phyloP scores from a whole-genome alignment of 306 rosid species.

The Rosa lucieae region DNA sequence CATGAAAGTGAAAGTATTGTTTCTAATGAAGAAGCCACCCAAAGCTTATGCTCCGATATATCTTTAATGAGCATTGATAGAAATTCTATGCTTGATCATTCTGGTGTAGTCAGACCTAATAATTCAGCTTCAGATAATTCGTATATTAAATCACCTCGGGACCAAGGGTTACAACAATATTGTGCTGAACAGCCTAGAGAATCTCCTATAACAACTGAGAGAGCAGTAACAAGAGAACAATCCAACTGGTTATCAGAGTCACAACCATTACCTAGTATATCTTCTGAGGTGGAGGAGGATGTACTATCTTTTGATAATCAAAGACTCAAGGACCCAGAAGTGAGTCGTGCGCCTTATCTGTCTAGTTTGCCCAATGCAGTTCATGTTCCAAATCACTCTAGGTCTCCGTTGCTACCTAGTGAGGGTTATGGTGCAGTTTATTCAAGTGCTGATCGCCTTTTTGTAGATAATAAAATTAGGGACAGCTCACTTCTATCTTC shows the following conservation, averaged over 20 bases:
- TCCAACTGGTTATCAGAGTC: constrained; percentile 48
- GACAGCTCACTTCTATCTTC: constrained; percentile 40
- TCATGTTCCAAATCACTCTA: constrained; percentile 37
- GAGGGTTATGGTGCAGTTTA: constrained; percentile 35
- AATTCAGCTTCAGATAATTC: constrained; percentile 41
- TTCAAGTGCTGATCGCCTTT: constrained; percentile 41
- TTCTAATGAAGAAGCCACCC: constrained; percentile 42
- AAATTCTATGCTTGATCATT: constrained; percentile 35
- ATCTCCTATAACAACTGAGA: constrained; percentile 32
- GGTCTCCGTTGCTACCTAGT: constrained; percentile 38
- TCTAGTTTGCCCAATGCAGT: constrained; percentile 40
- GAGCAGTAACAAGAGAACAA: constrained; percentile 41
- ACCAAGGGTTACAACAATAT: constrained; percentile 40
- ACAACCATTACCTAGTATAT: constrained; percentile 31
- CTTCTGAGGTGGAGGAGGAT: constrained; percentile 72
- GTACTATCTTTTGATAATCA: constrained; percentile 64
- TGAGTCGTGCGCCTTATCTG: constrained; percentile 48
- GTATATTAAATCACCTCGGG: constrained; percentile 33
- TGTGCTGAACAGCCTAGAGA: constrained; percentile 43
- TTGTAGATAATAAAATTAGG: constrained; percentile 39
- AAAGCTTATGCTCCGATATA: constrained; percentile 49
- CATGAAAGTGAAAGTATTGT: constrained; percentile 35
- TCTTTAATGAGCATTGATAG: constrained; percentile 45
- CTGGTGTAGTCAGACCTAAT: constrained; percentile 35
- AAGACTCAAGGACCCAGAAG: constrained; percentile 84